Conservation (phyloP, 2,329 filamentous ascomycete genomes). For the Trichoderma sp. region DNA sequence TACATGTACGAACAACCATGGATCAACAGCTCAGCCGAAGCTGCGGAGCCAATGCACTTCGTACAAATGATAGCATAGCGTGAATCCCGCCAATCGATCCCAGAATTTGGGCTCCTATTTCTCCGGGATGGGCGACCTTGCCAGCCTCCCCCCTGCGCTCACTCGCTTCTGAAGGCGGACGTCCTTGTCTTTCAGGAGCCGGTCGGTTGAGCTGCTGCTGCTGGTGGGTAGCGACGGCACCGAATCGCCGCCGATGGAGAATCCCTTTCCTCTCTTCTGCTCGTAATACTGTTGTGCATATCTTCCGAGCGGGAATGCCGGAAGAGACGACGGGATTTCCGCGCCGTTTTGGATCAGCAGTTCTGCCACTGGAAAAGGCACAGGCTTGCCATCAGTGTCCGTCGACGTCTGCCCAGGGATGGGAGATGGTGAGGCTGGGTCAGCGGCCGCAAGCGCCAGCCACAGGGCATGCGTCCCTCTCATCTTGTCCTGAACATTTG, state of each 20-base stretch:
- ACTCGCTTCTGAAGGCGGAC: conserved; percentile 74
- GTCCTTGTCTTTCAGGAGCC: conserved; percentile 64
- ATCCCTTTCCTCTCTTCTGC: conserved; percentile 62
- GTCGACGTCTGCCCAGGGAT: conserved; percentile 46
- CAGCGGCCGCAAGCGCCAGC: conserved; percentile 86
- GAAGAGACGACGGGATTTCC: conserved; percentile 73
- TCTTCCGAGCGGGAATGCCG: conserved; percentile 80
- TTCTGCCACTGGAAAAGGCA: conserved; percentile 87
- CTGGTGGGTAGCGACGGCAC: conserved; percentile 61
- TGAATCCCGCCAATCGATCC: conserved; percentile 45
- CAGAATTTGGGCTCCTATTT: conserved; percentile 53
- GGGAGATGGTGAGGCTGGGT: conserved; percentile 75
- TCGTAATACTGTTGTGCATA: conserved; percentile 84
- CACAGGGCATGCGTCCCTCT: conserved; percentile 87
- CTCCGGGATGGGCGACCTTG: conserved; percentile 65
- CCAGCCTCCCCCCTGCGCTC: conserved; percentile 74
- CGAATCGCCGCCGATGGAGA: conserved; percentile 57
- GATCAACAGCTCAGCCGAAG: conserved; percentile 29
- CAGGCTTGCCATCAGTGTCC: conserved; percentile 53
- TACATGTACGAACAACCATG: conserved; percentile 24
- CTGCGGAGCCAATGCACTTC: conserved; percentile 37
- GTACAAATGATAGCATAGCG: conserved; percentile 43
- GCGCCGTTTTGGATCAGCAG: conserved; percentile 91
- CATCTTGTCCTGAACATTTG: conserved; percentile 83
- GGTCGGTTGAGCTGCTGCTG: conserved; percentile 48